Base-by-base conservation (phyloP, 257 asterid species). In the Solanum chilense region DNA sequence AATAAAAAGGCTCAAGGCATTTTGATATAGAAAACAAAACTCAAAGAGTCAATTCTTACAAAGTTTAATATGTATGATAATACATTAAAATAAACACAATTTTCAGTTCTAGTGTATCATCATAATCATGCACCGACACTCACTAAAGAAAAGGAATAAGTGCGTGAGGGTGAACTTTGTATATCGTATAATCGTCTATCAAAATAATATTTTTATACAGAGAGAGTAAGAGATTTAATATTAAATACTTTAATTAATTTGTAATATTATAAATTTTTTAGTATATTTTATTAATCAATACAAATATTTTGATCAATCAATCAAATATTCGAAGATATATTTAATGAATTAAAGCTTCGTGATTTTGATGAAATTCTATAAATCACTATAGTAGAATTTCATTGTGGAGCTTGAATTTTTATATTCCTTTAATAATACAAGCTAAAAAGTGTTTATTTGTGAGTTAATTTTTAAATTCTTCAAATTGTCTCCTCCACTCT, bases 231-330 rank as follows among this genome's bases (percentile, higher is more conserved):
- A 52, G 4, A 52, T 16, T 52, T 56, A 10, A 56, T 56, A 23
- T 56, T 18, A 56, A 56, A 56, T 18, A 18, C 1, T 56, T 56
- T 56, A 10, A 56, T 4, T n/a, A 23, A 18, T 7, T 56, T 56
- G 2, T 2, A 56, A 4, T 56, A 56, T 1, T 18, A 52, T 16
- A 52, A 52, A 6, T 3, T 0, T 7, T 20, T 56, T 7, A 18
- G 3, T 20, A 56, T 56, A 64, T n/a, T n/a, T 64, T 0, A 64
- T n/a, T 64, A n/a, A 12, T 0, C 2, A 0, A 12, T n/a, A 64
- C 1, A n/a, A n/a, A n/a, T 64, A 64, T 64, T 64, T n/a, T n/a
- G 4, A 64, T n/a, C 9, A 8, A 64, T 5, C 2, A 15, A 0
- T 62, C 31, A 62, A n/a, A 21, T 25, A 68, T 69, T 23, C 12